A percentile compares a stretch with the other conserved stretches of the same genome.
These are phyloP conservation scores for Apophysomyces sp. DNA, from an alignment of 371 early-diverging fungal species.

Conservation along the genomic window DNA sequence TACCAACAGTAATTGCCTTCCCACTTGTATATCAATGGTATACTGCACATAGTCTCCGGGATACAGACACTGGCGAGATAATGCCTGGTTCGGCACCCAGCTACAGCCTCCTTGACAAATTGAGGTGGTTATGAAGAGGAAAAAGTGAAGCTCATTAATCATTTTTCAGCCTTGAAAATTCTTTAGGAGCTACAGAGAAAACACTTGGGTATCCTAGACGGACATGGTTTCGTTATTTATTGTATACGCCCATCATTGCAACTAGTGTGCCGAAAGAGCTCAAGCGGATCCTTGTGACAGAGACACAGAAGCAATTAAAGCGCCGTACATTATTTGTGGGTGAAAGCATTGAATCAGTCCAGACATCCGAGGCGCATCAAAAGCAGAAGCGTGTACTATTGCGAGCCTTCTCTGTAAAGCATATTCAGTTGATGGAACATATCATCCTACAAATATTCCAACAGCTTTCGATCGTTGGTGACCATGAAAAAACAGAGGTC, in stretches of 20 bases:
- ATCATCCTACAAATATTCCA: not conserved
- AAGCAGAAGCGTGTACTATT: not conserved
- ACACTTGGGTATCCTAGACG: not conserved
- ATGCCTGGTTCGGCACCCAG: not conserved
- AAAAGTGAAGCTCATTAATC: not conserved
- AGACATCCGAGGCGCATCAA: not conserved
- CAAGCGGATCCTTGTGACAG: not conserved
- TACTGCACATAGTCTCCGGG: not conserved
- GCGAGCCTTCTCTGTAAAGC: not conserved
- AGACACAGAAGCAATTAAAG: not conserved
- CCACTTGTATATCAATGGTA: not conserved
- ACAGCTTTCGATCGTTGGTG: not conserved
- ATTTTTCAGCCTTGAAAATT: not conserved
- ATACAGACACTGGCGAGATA: not conserved
- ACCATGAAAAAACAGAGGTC: not conserved
- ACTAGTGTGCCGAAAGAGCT: not conserved
- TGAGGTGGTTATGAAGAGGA: not conserved
- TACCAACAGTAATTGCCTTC: not conserved
- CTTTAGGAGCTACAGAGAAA: not conserved
- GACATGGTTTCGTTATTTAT: not conserved
- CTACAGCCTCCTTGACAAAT: not conserved
- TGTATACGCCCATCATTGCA: not conserved
- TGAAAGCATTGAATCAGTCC: not conserved
- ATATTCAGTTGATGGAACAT: not conserved
- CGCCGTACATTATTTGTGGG: not conserved